phyloP scores from a whole-genome alignment of 2,329 filamentous ascomycete species.

The Arachnopeziza araneosa region DNA sequence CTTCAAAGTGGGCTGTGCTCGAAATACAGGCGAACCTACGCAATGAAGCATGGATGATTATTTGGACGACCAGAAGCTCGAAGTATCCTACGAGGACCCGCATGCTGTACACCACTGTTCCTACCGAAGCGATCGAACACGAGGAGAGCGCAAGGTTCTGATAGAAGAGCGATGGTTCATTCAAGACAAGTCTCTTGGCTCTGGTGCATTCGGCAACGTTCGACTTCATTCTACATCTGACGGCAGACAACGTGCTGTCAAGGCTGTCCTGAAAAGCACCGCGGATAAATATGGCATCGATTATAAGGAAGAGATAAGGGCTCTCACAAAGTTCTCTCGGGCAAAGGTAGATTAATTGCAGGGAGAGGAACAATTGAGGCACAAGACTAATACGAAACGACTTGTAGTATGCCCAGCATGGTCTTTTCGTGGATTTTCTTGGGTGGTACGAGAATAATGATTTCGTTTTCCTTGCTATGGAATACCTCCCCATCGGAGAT shows the following conservation, averaged over 20 bases:
- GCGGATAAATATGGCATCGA: not conserved
- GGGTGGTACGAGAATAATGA: slow-evolving; percentile 33
- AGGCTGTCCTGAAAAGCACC: not conserved
- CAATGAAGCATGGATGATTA: not conserved
- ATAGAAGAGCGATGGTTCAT: not conserved
- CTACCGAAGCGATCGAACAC: not conserved
- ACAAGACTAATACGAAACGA: not conserved
- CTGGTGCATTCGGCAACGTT: not conserved
- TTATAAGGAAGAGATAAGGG: slow-evolving; percentile 3
- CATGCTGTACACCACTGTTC: not conserved
- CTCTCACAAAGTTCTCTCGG: slow-evolving; percentile 4
- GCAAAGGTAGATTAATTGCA: not conserved
- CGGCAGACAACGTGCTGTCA: not conserved
- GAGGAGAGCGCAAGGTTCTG: not conserved
- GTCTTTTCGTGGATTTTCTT: slow-evolving; percentile 27
- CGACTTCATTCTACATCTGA: not conserved
- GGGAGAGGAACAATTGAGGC: not conserved
- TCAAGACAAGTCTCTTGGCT: not conserved
- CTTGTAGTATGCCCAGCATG: not conserved
- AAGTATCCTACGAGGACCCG: not conserved
- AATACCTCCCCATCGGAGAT: slow-evolving; percentile 31
- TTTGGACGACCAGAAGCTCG: not conserved
- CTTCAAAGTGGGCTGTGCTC: not conserved
- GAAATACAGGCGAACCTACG: not conserved
- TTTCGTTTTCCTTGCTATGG: slow-evolving; percentile 33